Evolutionary conservation across 2,329 filamentous ascomycete genomes (phyloP), one percentile per base, ranked within the genome.

Genomic region (Colletotrichum caudatum): DNA sequence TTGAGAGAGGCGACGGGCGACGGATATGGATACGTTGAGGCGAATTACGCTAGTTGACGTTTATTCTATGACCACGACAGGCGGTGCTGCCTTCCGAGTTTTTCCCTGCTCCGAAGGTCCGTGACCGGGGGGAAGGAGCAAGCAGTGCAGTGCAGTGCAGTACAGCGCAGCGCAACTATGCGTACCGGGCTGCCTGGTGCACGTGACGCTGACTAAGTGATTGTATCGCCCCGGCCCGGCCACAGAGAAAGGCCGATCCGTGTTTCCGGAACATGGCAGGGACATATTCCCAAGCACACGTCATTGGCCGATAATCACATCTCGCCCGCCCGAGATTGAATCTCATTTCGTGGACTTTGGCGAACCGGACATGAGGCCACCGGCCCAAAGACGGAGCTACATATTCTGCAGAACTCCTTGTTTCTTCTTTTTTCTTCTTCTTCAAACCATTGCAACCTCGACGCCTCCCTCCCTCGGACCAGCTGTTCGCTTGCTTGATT

Each of bases 1-100:
- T 29, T 29, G 29, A 29, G 29, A 58, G 69, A 64, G 69, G 69
- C 69, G 64, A 48, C 51, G 44, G 48, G 37, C 41, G 54, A 56
- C 60, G 66, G 60, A 62, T 69, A 64, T 57, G 70, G 69, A 69
- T 69, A 71, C 61, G 70, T 72, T 72, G 70, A 71, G 70, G 70
- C 70, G 62, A 61, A 71, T 41, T 51, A 59, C 66, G 70, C 66
- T 69, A 46, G 7, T 67, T 71, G 71, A 73, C 63, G 71, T 71
- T 73, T 57, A 33, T 71, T 64, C 56, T 41, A 29, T 68, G 59
- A 58, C 69, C 63, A 56, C 46, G 58, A 57, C 60, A 64, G 48
- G 26, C 29, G 56, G 67, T 62, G 64, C 61, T 65, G 64, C 64
- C 64, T 72, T 69, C 64, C 72, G 72, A 72, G 63, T 64, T 73